Conservation (phyloP, 768 basidiomycete species). For the Amanita thiersii region DNA sequence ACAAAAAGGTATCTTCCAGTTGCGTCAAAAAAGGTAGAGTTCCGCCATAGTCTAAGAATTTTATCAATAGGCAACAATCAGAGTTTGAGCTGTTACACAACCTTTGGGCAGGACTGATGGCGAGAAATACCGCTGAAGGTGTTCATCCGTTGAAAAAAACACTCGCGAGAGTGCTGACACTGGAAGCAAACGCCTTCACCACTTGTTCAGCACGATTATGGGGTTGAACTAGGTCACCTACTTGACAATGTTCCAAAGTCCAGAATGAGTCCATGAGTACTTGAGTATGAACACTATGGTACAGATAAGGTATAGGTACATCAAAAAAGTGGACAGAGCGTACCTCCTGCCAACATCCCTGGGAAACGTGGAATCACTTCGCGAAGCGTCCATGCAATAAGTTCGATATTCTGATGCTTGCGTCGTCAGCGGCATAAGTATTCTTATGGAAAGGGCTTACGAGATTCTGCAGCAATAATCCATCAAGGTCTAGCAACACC, state of each 20-base stretch:
- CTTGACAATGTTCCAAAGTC: constrained; percentile 62
- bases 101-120: constrained; percentile 51
- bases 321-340: constrained; percentile 10
- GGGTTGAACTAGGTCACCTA: constrained; percentile 22
- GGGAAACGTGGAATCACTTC: constrained; percentile 67
- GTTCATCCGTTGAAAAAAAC: constrained; percentile 52
- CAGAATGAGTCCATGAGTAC: constrained; percentile 66
- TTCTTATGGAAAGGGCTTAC: constrained; percentile 30
- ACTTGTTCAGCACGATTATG: neutral
- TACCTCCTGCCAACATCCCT: constrained; percentile 70
- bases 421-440: constrained; percentile 6
- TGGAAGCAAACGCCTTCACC: constrained; percentile 51
- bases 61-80: constrained; percentile 9
- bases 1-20: constrained; percentile 42
- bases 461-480: constrained; percentile 43
- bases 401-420: constrained; percentile 41
- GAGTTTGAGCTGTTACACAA: constrained; percentile 17
- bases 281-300: constrained; percentile 63
- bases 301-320: constrained; percentile 10
- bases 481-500: constrained; percentile 55
- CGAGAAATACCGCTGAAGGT: constrained; percentile 49
- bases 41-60: constrained; percentile 58
- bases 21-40: constrained; percentile 40
- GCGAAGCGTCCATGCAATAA: constrained; percentile 55
- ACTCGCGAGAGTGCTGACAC: constrained; percentile 50